phyloP scores from a whole-genome alignment of 495 filamentous ascomycete genomes.

The Aspergillus bertholletiae region DNA sequence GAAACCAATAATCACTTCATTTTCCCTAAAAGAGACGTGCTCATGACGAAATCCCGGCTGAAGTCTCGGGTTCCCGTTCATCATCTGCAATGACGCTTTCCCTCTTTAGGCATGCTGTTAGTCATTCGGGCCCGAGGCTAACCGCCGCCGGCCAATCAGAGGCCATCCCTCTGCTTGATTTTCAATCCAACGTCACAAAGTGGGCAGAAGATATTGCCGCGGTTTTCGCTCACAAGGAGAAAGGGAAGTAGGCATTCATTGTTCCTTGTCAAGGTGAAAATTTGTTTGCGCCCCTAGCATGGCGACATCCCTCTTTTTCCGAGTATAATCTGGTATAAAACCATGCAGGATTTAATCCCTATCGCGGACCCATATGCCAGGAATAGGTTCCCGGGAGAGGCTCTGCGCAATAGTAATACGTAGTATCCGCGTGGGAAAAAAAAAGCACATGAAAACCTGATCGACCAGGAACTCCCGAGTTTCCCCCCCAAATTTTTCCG shows the following conservation, averaged over 20 bases:
- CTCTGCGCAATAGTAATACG: background rate
- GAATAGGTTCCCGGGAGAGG: background rate
- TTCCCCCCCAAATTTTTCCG: background rate
- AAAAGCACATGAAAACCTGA: slow-evolving; percentile 7
- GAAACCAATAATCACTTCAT: slow-evolving; percentile 2
- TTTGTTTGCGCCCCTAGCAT: background rate
- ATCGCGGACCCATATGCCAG: too few relatives aligned
- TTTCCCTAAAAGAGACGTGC: background rate
- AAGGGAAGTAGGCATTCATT: background rate
- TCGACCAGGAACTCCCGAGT: background rate
- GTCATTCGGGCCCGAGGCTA: slow-evolving; percentile 21
- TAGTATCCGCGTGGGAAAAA: background rate
- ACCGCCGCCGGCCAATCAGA: slow-evolving; percentile 33
- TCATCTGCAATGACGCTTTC: slow-evolving; percentile 1
- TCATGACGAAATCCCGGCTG: slow-evolving; percentile 25
- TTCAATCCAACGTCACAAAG: slow-evolving; percentile 24
- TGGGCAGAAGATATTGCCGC: slow-evolving; percentile 43
- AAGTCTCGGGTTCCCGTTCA: slow-evolving; percentile 22
- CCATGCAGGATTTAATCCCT: too few relatives aligned
- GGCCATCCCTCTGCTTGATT: slow-evolving; percentile 13
- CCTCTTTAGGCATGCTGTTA: slow-evolving; percentile 7
- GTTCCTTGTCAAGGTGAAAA: background rate
- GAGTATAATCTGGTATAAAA: background rate
- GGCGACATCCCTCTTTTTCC: background rate
- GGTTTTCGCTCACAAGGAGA: background rate